Percentiles rank a stretch among this genome's conserved stretches.
These are phyloP conservation scores for Xylariaceae sp. DNA, from an alignment of 2,329 filamentous ascomycete species.

Conservation along the genomic window DNA sequence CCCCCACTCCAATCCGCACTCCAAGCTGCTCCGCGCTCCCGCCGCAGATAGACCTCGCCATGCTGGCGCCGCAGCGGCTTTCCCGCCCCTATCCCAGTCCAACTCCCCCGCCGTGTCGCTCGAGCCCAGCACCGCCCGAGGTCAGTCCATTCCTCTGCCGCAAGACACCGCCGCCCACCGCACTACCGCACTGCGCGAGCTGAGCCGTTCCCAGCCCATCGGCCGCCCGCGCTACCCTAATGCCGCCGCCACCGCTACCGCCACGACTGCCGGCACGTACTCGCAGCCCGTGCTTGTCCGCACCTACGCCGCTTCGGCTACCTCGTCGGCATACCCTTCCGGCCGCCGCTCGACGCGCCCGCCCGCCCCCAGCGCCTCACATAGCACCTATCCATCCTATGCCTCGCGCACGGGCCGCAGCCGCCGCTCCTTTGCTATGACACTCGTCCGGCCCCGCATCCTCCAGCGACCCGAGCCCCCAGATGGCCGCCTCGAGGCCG, in stretches of 20 bases:
- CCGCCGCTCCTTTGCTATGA: slow-evolving; percentile 39
- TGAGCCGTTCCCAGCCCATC: slow-evolving; percentile 57
- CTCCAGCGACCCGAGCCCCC: slow-evolving; percentile 37
- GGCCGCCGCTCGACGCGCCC: slow-evolving; percentile 32
- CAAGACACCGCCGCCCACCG: slow-evolving; percentile 54
- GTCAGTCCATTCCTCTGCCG: slow-evolving; percentile 55
- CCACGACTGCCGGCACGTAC: slow-evolving; percentile 46
- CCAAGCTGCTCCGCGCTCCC: not conserved
- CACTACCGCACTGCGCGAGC: slow-evolving; percentile 58
- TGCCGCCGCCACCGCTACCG: slow-evolving; percentile 49
- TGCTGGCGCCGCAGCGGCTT: slow-evolving; percentile 27
- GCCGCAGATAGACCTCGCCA: not conserved
- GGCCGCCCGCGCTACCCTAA: slow-evolving; percentile 51
- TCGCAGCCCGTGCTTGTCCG: slow-evolving; percentile 65
- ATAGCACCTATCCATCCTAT: slow-evolving; percentile 22
- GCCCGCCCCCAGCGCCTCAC: slow-evolving; percentile 22
- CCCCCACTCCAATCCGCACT: slow-evolving; percentile 1
- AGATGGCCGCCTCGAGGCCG: slow-evolving; percentile 2
- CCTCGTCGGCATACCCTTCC: slow-evolving; percentile 27
- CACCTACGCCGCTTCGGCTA: slow-evolving; percentile 53
- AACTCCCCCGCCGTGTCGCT: slow-evolving; percentile 53
- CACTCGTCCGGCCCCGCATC: slow-evolving; percentile 44
- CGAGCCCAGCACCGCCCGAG: slow-evolving; percentile 54
- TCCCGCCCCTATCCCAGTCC: slow-evolving; percentile 47
- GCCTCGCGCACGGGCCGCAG: slow-evolving; percentile 26